Conservation (phyloP, 2,329 filamentous ascomycete species). For the Fusarium buxicola region DNA sequence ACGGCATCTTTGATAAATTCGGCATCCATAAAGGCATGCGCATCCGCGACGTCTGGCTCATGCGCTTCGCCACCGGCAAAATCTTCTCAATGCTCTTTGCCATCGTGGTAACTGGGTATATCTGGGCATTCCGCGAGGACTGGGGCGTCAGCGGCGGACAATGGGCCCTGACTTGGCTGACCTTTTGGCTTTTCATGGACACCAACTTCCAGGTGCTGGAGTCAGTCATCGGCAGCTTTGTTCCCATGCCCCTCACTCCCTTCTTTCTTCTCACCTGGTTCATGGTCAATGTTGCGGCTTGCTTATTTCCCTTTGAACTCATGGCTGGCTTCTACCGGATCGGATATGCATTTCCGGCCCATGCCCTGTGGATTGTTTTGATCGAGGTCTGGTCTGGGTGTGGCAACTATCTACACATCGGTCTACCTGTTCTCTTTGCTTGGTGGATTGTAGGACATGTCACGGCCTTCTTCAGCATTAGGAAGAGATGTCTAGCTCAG, state of each 20-base stretch:
- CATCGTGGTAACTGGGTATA: conserved; percentile 53
- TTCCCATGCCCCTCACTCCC: conserved; percentile 53
- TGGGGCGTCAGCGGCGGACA: conserved; percentile 53
- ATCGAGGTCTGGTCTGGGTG: conserved; percentile 58
- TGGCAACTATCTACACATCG: conserved; percentile 52
- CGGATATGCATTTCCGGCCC: conserved; percentile 52
- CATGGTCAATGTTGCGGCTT: conserved; percentile 53
- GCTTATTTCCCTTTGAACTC: conserved; percentile 53
- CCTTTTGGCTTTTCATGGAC: conserved; percentile 55
- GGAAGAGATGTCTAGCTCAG: conserved; percentile 39
- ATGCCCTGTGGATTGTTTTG: conserved; percentile 51
- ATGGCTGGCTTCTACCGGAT: conserved; percentile 55
- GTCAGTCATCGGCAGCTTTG: conserved; percentile 34
- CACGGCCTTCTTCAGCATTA: conserved; percentile 38
- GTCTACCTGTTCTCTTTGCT: conserved; percentile 57
- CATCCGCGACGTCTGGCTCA: conserved; percentile 43
- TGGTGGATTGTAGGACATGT: conserved; percentile 51
- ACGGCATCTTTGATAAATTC: conserved; percentile 39
- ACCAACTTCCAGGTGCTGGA: conserved; percentile 58
- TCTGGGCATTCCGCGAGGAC: conserved; percentile 58
- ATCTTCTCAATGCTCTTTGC: conserved; percentile 52
- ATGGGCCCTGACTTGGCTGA: conserved; percentile 46
- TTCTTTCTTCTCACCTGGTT: conserved; percentile 58
- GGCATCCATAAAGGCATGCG: conserved; percentile 28
- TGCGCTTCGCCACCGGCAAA: conserved; percentile 45